phyloP scores from a whole-genome alignment of 805 yeast genomes.

The Saccharomycopsis capsularis region DNA sequence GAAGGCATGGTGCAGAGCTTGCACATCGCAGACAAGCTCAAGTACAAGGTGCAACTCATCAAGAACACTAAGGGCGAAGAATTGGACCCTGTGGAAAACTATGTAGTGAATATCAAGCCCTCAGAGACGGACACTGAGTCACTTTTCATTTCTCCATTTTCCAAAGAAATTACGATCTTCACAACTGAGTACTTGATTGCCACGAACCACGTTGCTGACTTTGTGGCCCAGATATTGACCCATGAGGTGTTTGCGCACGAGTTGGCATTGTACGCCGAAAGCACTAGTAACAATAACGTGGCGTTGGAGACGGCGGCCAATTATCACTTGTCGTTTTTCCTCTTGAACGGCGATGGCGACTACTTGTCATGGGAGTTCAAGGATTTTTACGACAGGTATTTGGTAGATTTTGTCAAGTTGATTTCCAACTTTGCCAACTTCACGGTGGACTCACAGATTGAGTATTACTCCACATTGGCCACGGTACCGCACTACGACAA shows the following conservation, averaged over 20 bases:
- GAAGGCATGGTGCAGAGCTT: slow-evolving; percentile 18
- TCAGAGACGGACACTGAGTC: slow-evolving; percentile 28
- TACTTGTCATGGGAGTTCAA: slow-evolving; percentile 72
- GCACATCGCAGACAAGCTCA: slow-evolving; percentile 22
- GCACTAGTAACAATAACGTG: background rate
- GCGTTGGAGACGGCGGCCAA: slow-evolving; percentile 38
- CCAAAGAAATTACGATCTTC: slow-evolving; percentile 28
- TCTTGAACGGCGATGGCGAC: slow-evolving; percentile 62
- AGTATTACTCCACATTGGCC: slow-evolving; percentile 51
- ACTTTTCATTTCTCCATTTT: slow-evolving; percentile 31
- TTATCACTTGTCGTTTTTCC: slow-evolving; percentile 69
- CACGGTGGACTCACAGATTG: slow-evolving; percentile 72
- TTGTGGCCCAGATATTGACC: slow-evolving; percentile 33
- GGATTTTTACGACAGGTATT: slow-evolving; percentile 39
- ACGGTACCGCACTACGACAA: slow-evolving; percentile 12
- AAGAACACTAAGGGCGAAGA: slow-evolving; percentile 24
- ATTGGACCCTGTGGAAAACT: slow-evolving; percentile 28
- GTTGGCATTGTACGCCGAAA: slow-evolving; percentile 22
- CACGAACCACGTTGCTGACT: slow-evolving; percentile 42
- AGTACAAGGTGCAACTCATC: slow-evolving; percentile 27
- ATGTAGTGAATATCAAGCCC: slow-evolving; percentile 33
- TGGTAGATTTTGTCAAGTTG: slow-evolving; percentile 48
- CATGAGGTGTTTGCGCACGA: slow-evolving; percentile 30
- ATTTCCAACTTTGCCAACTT: slow-evolving; percentile 58
- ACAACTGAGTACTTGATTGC: slow-evolving; percentile 35